A percentile compares a stretch with the other conserved stretches of the same genome.
Conservation (phyloP, 768 basidiomycete species). For the Cubamyces lactineus region DNA sequence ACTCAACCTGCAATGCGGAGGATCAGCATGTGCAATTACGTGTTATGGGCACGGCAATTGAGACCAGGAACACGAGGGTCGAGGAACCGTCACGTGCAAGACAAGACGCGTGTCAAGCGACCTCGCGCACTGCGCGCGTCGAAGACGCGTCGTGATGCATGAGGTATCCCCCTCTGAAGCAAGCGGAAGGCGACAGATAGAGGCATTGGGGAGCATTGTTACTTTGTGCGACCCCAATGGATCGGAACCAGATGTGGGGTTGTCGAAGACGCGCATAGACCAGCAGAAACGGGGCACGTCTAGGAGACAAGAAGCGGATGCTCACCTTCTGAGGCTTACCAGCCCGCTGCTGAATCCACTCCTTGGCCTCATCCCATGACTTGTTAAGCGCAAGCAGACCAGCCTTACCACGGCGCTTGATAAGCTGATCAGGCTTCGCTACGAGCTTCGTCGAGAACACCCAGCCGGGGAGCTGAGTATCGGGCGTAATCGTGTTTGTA, state of each 20-base stretch:
- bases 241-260: not conserved
- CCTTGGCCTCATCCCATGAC: slow-evolving; percentile 82
- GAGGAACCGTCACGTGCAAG: slow-evolving; percentile 16
- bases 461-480: slow-evolving; percentile 72
- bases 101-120: slow-evolving; percentile 14
- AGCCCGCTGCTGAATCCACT: slow-evolving; percentile 86
- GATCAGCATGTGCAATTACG: slow-evolving; percentile 23
- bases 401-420: slow-evolving; percentile 99
- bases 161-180: not conserved
- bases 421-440: slow-evolving; percentile 97
- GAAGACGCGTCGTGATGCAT: slow-evolving; percentile 18
- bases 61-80: not conserved
- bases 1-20: slow-evolving; percentile 69
- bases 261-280: not conserved
- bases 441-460: slow-evolving; percentile 87
- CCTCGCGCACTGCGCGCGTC: slow-evolving; percentile 11
- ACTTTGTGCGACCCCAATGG: not conserved
- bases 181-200: too few relatives aligned
- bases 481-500: slow-evolving; percentile 62
- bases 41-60: not conserved
- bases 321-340: slow-evolving; percentile 91
- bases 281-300: not conserved
- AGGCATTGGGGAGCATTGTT: too few relatives aligned
- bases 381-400: slow-evolving; percentile 95
- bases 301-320: slow-evolving; percentile 23